A percentile compares a stretch with the other conserved stretches of the same genome.
phyloP scores from a whole-genome alignment of 352 stramenopile species.

The Aphanomyces stellatus region DNA sequence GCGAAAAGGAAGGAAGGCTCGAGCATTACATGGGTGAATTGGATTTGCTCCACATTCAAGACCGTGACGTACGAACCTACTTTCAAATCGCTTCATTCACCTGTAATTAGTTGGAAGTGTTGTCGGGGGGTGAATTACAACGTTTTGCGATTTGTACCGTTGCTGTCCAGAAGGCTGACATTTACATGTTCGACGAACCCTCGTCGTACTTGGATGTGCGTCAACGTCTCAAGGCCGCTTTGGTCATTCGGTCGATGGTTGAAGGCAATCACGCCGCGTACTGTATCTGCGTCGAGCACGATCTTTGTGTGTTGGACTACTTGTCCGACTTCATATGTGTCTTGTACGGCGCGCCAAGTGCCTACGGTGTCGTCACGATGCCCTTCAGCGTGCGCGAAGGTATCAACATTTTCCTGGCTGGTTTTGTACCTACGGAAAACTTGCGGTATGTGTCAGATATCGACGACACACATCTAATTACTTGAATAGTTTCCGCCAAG shows the following conservation, averaged over 20 bases:
- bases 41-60: constrained; percentile 95
- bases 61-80: constrained; percentile 90
- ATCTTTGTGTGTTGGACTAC: constrained; percentile 99
- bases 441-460: constrained; percentile 43
- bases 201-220: constrained; percentile 99
- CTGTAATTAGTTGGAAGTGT: constrained; percentile 30
- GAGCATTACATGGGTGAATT: constrained; percentile 85
- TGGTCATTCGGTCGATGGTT: constrained; percentile 97
- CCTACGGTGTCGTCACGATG: constrained; percentile 99
- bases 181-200: constrained; percentile 99
- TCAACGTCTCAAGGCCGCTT: constrained; percentile 96
- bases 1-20: constrained; percentile 80
- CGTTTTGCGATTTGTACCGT: constrained; percentile 98
- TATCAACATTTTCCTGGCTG: constrained; percentile 99
- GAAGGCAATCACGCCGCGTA: constrained; percentile 86
- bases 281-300: constrained; percentile 99
- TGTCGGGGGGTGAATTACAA: constrained; percentile 98
- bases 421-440: constrained; percentile 99
- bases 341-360: constrained; percentile 96
- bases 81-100: background rate
- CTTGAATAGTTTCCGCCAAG: constrained; percentile 86
- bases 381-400: constrained; percentile 98
- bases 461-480: background rate
- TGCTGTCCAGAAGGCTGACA: constrained; percentile 92
- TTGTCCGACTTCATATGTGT: constrained; percentile 99